A percentile compares a stretch with the other conserved stretches of the same genome.
These are phyloP conservation scores for Erythrophleum ivorense DNA, from an alignment of 331 rosid genomes.

Conservation along the genomic window DNA sequence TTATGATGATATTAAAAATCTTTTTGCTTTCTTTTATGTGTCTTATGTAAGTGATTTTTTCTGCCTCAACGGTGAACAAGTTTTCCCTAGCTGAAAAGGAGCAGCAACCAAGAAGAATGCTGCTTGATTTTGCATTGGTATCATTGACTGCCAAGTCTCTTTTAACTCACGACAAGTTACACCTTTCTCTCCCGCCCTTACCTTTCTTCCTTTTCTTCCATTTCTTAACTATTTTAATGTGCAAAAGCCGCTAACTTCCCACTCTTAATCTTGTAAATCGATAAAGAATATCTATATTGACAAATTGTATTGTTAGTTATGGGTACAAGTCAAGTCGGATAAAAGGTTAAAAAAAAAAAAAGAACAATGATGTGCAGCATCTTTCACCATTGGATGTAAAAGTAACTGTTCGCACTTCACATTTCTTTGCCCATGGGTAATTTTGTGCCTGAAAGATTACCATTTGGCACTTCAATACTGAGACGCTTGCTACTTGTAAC, in stretches of 20 bases:
- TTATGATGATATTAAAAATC: no score
- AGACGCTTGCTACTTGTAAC: no score
- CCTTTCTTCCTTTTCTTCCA: neutral
- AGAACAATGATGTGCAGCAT: neutral
- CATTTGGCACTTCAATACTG: neutral
- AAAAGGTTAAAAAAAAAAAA: neutral
- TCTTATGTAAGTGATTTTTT: no score
- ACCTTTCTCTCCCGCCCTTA: neutral
- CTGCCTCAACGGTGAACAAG: no score
- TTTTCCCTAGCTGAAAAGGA: no score
- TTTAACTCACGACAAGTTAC: neutral
- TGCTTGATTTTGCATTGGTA: neutral
- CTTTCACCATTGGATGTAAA: neutral
- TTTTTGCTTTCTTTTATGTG: neutral
- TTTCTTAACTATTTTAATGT: neutral
- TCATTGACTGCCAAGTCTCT: neutral
- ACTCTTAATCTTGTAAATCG: neutral
- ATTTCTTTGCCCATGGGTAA: neutral
- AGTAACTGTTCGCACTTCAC: neutral
- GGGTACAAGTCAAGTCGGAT: neutral
- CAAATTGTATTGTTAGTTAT: neutral
- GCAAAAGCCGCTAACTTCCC: neutral
- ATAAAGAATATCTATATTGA: neutral
- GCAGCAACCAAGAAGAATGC: neutral
- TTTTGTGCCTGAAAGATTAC: neutral